phyloP scores from a whole-genome alignment of 768 basidiomycete species.

The Termitomyces sp. region DNA sequence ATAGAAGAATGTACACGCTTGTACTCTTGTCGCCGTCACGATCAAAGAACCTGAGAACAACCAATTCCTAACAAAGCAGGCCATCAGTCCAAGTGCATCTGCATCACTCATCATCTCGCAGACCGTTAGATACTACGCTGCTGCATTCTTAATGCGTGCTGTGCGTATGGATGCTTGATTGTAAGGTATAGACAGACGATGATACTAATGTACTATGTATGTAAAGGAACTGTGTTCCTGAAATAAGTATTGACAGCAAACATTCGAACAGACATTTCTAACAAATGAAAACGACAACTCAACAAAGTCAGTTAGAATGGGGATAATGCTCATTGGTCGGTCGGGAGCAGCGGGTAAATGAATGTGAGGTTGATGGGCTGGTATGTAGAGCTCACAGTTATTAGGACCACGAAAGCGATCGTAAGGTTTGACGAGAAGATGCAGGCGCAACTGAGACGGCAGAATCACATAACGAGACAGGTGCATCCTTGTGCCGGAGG shows the following conservation, averaged over 20 bases:
- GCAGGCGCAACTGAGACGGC: not conserved
- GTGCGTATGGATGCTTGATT: conserved; percentile 11
- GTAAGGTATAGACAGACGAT: conserved; percentile 1
- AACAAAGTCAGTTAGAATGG: conserved; percentile 2
- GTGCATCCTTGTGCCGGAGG: conserved; percentile 72
- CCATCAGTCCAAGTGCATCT: conserved; percentile 9
- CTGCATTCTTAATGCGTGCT: conserved; percentile 8
- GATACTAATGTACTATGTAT: conserved; percentile 9
- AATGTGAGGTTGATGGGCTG: conserved; percentile 16
- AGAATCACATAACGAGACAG: conserved; percentile 63
- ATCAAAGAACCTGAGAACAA: conserved; percentile 14
- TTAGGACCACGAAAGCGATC: conserved; percentile 3
- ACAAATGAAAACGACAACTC: conserved; percentile 4
- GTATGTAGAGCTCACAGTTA: conserved; percentile 20
- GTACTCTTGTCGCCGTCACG: conserved; percentile 14
- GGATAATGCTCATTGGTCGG: conserved; percentile 6
- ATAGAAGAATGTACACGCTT: conserved; percentile 11
- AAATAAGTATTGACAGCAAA: not conserved
- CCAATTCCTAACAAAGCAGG: conserved; percentile 11
- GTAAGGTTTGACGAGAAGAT: not conserved
- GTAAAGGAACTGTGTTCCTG: conserved; percentile 2
- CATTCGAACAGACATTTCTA: not conserved
- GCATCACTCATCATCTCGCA: conserved; percentile 8
- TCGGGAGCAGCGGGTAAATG: conserved; percentile 13
- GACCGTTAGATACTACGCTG: conserved; percentile 2